Conservation (phyloP, 2,329 filamentous ascomycete species). For the Septoria petroselini region DNA sequence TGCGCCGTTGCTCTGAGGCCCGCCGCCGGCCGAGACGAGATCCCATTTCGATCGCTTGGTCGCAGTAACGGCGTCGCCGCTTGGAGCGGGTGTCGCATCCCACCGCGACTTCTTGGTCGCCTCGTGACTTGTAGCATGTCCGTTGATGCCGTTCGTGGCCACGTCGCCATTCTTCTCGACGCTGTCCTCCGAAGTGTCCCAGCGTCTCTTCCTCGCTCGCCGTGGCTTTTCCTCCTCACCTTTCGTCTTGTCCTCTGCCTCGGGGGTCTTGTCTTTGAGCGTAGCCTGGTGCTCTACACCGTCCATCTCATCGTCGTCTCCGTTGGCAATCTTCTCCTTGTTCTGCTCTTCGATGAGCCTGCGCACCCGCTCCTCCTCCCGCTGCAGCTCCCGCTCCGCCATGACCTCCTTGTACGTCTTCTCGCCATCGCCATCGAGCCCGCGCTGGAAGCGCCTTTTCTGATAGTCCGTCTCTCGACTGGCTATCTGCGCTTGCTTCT, state of each 20-base stretch:
- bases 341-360: constrained; percentile 76
- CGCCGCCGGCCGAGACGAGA: constrained; percentile 70
- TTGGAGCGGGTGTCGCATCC: constrained; percentile 67
- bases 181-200: constrained; percentile 65
- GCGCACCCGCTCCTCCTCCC: constrained; percentile 84
- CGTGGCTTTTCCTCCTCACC: constrained; percentile 62
- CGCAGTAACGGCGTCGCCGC: constrained; percentile 55
- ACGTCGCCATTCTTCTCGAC: constrained; percentile 30
- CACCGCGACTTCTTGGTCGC: constrained; percentile 71
- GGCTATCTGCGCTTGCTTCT: constrained; percentile 85
- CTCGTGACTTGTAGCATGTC: constrained; percentile 29
- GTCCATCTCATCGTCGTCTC: constrained; percentile 64
- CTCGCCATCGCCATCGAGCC: constrained; percentile 67
- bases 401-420: constrained; percentile 87
- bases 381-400: constrained; percentile 83
- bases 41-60: constrained; percentile 89
- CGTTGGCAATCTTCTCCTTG: constrained; percentile 62
- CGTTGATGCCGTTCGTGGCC: constrained; percentile 17
- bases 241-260: constrained; percentile 48
- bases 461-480: constrained; percentile 97
- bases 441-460: constrained; percentile 87
- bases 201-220: constrained; percentile 81
- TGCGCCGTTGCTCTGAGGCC: constrained; percentile 75
- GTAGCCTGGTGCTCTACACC: constrained; percentile 65
- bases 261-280: constrained; percentile 56